Evolutionary conservation across 208 protist genomes (phyloP).

Genomic region (Tritrichomonas foetus): DNA sequence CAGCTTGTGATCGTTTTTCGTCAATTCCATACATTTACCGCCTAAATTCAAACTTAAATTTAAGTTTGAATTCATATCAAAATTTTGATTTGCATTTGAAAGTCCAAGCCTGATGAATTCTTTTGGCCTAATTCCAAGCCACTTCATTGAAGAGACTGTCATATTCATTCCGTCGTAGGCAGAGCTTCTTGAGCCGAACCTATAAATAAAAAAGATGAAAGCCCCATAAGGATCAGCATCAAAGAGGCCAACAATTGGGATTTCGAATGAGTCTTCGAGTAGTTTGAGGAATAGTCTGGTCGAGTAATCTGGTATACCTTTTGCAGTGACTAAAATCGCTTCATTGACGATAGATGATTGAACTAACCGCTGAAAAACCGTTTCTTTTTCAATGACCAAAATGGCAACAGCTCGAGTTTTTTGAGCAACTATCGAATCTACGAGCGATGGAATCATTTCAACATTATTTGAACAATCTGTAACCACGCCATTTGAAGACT

Average conservation of each 20-base stretch:
- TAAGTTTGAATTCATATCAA: background rate
- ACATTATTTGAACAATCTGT: background rate
- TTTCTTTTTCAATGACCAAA: conserved; percentile 60
- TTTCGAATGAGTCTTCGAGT: conserved; percentile 50
- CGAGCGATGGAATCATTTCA: background rate
- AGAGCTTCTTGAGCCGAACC: conserved; percentile 60
- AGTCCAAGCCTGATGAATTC: conserved; percentile 47
- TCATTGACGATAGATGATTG: conserved; percentile 63
- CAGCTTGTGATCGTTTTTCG: conserved; percentile 54
- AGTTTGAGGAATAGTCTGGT: conserved; percentile 57
- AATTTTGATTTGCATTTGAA: no score
- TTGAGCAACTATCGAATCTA: background rate
- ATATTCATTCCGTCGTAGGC: conserved; percentile 58
- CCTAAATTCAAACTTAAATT: conserved; percentile 44
- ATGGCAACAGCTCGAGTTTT: background rate
- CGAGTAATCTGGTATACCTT: conserved; percentile 61
- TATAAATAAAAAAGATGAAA: conserved; percentile 63
- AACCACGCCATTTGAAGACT: background rate
- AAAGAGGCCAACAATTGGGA: conserved; percentile 61
- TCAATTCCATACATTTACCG: conserved; percentile 7
- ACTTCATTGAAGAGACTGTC: conserved; percentile 59
- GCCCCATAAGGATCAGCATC: conserved; percentile 62
- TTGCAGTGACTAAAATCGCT: conserved; percentile 59
- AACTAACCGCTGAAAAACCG: conserved; percentile 59
- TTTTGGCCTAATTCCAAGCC: conserved; percentile 61